These are phyloP conservation scores for Talaromyces wortmannii DNA, from an alignment of 495 filamentous ascomycete species.

Conservation along the genomic window DNA sequence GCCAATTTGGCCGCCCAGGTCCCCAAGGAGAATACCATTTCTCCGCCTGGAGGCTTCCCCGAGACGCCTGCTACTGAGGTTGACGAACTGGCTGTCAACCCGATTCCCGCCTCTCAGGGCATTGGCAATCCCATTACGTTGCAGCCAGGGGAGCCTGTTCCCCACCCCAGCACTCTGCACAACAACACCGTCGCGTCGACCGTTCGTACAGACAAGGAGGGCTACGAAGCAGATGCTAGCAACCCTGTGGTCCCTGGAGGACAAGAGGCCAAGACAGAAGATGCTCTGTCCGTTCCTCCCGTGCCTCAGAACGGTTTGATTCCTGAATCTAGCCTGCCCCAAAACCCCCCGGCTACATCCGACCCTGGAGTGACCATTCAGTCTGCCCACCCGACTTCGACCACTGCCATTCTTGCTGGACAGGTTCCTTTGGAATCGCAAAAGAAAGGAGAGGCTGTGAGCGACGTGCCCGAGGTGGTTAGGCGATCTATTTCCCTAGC, in stretches of 20 bases:
- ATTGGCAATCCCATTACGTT: constrained; percentile 75
- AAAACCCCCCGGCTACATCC: constrained; percentile 32
- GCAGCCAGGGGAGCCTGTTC: constrained; percentile 73
- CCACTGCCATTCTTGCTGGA: constrained; percentile 67
- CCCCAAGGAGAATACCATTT: constrained; percentile 47
- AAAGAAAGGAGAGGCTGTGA: constrained; percentile 7
- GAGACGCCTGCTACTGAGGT: constrained; percentile 61
- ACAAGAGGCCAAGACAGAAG: constrained; percentile 1
- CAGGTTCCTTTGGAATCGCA: constrained; percentile 57
- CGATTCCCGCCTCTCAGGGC: constrained; percentile 71
- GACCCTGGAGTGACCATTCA: constrained; percentile 55
- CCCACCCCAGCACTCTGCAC: constrained; percentile 46
- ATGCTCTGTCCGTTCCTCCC: constrained; percentile 53
- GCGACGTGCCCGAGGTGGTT: constrained; percentile 46
- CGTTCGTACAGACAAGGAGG: constrained; percentile 73
- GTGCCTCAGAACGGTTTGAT: constrained; percentile 56
- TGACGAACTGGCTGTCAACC: constrained; percentile 53
- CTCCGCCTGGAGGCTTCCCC: constrained; percentile 68
- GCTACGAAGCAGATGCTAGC: constrained; percentile 70
- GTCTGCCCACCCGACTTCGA: constrained; percentile 61
- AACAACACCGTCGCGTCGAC: constrained; percentile 42
- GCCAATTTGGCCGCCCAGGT: constrained; percentile 61
- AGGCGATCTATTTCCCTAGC: constrained; percentile 57
- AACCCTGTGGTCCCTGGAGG: constrained; percentile 37
- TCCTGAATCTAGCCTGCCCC: constrained; percentile 80